Base-by-base conservation (phyloP, 257 asterid species). In the Asclepias syriaca region DNA sequence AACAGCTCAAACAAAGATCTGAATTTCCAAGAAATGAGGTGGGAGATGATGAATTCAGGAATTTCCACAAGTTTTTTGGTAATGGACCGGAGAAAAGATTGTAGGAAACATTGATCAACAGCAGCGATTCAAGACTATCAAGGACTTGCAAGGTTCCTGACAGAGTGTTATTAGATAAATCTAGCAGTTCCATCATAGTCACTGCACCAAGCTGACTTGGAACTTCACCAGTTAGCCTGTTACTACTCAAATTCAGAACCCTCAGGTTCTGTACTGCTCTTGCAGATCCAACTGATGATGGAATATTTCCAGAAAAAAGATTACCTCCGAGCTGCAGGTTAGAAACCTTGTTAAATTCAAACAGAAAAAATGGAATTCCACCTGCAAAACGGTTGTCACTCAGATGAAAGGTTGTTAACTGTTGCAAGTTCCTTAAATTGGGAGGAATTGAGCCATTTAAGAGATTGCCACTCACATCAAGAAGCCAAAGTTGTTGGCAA, bases 311-410 rank as follows among this genome's bases (percentile, higher is more conserved):
- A 46, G 81, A 85, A 58, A 89, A 80, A 66, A 40, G 75, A 77
- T 91, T 91, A 60, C 77, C 96, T 74, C 95, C 95, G 3, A 91
- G 91, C 75, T 82, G 93, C 76, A 91, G 71, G 76, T 57, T 46
- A 0, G 82, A 84, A 49, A 91, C 91, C 84, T 82, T 82, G 69
- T 74, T 85, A n/a, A 86, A 85, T 75, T 78, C 83, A 76, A 91
- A 91, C 59, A 89, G 67, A 43, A 81, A 76, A 11, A 77, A 9
- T 0, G 93, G 90, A 54, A 91, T 72, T 56, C 81, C 88, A 60
- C 96, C 97, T 24, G 69, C 64, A 29, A 91, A 81, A 55, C 37
- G 60, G 70, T 91, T 91, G 46, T 81, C 90, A 70, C 93, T 82
- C 18, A 89, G 81, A 82, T 77, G 83, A 81, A 91, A 83, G 66